phyloP scores from a whole-genome alignment of 495 filamentous ascomycete species.

The Penicillium cinerascens region DNA sequence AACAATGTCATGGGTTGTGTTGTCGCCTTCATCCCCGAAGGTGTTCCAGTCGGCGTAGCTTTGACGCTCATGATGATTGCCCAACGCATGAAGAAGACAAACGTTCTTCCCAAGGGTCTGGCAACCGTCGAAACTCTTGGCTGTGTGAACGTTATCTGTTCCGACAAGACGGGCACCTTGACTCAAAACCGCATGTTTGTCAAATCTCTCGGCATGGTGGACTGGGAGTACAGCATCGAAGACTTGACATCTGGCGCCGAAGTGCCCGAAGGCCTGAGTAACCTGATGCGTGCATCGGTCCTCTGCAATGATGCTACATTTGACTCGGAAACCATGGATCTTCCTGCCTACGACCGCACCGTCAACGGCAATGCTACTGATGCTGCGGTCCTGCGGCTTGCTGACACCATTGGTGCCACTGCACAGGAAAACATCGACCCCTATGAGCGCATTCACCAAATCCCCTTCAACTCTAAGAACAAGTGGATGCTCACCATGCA shows the following conservation, averaged over 20 bases:
- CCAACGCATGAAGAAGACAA: constrained; percentile 60
- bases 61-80: constrained; percentile 58
- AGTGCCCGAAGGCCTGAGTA: constrained; percentile 13
- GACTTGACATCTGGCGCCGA: constrained; percentile 15
- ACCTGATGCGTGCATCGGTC: constrained; percentile 26
- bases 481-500: constrained; percentile 55
- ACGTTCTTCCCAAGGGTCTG: constrained; percentile 64
- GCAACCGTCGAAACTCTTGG: constrained; percentile 72
- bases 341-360: constrained; percentile 52
- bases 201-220: constrained; percentile 37
- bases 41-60: constrained; percentile 65
- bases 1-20: constrained; percentile 65
- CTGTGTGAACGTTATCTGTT: constrained; percentile 67
- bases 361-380: constrained; percentile 73
- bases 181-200: constrained; percentile 55
- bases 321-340: constrained; percentile 52
- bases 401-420: constrained; percentile 54
- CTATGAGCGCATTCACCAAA: constrained; percentile 59
- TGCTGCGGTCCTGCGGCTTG: constrained; percentile 63
- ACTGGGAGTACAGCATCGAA: constrained; percentile 26
- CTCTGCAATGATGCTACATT: constrained; percentile 71
- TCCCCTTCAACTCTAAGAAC: constrained; percentile 76
- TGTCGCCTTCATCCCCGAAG: constrained; percentile 72
- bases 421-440: constrained; percentile 33
- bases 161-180: constrained; percentile 69